These are phyloP conservation scores for Coemansia sp. DNA, from an alignment of 192 early-diverging fungal species.

Conservation along the genomic window DNA sequence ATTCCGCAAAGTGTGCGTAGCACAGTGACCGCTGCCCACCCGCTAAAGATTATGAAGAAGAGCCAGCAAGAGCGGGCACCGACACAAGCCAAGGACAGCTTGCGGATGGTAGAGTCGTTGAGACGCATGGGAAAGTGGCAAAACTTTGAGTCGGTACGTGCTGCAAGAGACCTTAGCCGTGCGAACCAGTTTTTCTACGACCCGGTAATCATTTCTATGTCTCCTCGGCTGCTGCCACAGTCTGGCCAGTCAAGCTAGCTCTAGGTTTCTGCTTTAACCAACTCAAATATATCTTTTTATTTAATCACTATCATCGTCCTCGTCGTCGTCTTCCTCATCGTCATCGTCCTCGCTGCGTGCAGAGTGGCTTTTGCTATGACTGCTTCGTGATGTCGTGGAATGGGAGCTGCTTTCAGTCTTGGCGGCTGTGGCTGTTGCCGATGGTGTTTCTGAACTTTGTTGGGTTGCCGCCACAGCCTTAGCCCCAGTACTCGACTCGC, in stretches of 20 bases:
- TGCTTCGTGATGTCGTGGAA: background rate
- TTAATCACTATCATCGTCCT: conserved; percentile 15
- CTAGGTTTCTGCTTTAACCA: too few species aligned
- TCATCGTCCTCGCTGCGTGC: conserved; percentile 2
- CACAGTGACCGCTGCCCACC: conserved; percentile 19
- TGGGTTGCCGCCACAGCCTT: too few species aligned
- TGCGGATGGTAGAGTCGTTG: conserved; percentile 49
- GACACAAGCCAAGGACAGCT: conserved; percentile 21
- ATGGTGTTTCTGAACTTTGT: background rate
- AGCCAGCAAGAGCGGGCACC: conserved; percentile 24
- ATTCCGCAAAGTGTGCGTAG: conserved; percentile 14
- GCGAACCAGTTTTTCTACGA: conserved; percentile 30
- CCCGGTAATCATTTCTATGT: conserved; percentile 34
- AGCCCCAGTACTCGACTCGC: background rate
- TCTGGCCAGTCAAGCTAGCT: conserved; percentile 9
- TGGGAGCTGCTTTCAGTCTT: background rate
- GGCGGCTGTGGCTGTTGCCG: conserved; percentile 1
- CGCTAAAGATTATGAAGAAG: conserved; percentile 42
- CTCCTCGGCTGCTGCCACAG: conserved; percentile 34
- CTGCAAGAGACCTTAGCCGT: conserved; percentile 6
- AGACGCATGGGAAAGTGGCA: conserved; percentile 50
- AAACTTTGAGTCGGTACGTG: conserved; percentile 2
- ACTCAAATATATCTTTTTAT: background rate
- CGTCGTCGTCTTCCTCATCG: conserved; percentile 15
- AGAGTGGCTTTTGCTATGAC: conserved; percentile 7